Percentiles rank a stretch among this genome's conserved stretches.
Evolutionary conservation across 306 rosid genomes (phyloP).

Genomic region (Lathyrus oleraceus): DNA sequence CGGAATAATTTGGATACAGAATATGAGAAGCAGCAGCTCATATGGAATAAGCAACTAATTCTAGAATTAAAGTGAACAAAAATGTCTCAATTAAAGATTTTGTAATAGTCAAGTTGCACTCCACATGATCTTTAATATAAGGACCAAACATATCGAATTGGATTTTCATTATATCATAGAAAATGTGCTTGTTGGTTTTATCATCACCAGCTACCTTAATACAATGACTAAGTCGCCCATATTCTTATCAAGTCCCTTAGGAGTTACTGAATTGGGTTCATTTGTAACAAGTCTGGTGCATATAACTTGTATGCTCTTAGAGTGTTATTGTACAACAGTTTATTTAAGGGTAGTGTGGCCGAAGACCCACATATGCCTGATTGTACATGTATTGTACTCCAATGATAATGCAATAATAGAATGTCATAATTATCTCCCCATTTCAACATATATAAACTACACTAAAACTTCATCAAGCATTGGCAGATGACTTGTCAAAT

Average conservation of each 20-base stretch:
- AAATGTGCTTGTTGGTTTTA: neutral
- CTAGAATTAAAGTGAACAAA: neutral
- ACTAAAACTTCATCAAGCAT: conserved; percentile 9
- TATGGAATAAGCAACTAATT: neutral
- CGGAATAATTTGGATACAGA: neutral
- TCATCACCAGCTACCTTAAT: neutral
- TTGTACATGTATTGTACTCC: neutral
- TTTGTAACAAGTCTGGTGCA: neutral
- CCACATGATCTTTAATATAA: neutral
- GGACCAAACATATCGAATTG: neutral
- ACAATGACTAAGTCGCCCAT: neutral
- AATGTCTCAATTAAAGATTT: neutral
- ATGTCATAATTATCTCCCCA: neutral
- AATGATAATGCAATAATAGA: neutral
- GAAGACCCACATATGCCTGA: neutral
- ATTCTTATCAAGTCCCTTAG: neutral
- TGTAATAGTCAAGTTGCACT: neutral
- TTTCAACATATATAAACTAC: neutral
- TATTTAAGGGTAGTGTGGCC: neutral
- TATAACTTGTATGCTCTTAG: neutral
- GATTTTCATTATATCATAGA: neutral
- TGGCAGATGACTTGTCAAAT: neutral
- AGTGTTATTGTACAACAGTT: neutral
- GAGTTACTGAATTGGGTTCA: neutral
- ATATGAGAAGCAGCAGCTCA: neutral